phyloP scores from a whole-genome alignment of 768 basidiomycete species.

The Kwoniella shandongensis region DNA sequence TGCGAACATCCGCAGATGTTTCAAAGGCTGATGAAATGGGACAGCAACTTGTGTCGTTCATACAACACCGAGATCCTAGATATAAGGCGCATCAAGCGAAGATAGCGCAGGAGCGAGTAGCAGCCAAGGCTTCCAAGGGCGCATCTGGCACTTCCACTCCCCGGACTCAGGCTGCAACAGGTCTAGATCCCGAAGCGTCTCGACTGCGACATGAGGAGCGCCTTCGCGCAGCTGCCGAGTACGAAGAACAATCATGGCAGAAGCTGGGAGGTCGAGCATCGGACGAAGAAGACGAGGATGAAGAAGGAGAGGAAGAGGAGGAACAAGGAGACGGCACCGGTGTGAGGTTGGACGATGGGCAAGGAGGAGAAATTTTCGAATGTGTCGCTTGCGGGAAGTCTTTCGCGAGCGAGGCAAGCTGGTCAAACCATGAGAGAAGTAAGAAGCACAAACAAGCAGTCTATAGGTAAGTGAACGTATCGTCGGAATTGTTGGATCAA shows the following conservation, averaged over 20 bases:
- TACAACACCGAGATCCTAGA: conserved; percentile 78
- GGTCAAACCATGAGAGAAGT: conserved; percentile 94
- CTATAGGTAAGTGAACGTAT: conserved; percentile 57
- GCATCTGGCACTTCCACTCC: conserved; percentile 25
- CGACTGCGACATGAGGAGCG: conserved; percentile 49
- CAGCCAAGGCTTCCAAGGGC: conserved; percentile 54
- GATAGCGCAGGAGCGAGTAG: conserved; percentile 31
- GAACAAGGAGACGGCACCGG: conserved; percentile 36
- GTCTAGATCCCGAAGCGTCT: conserved; percentile 47
- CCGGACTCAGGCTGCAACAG: not conserved
- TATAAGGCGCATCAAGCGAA: conserved; percentile 56
- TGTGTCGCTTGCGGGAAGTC: conserved; percentile 91
- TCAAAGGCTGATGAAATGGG: not conserved
- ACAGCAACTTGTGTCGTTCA: conserved; percentile 48
- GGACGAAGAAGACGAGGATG: conserved; percentile 36
- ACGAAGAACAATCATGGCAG: conserved; percentile 90
- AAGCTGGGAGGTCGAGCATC: conserved; percentile 54
- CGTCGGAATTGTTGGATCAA: not conserved
- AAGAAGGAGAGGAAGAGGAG: conserved; percentile 39
- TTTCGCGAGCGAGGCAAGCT: conserved; percentile 88
- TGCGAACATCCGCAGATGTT: not conserved
- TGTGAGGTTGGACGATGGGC: conserved; percentile 25
- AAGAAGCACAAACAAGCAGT: conserved; percentile 90
- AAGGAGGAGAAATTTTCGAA: conserved; percentile 56
- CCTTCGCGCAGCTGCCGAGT: conserved; percentile 55